phyloP scores from a whole-genome alignment of 2,329 filamentous ascomycete genomes.

The Penicillium polonicum region DNA sequence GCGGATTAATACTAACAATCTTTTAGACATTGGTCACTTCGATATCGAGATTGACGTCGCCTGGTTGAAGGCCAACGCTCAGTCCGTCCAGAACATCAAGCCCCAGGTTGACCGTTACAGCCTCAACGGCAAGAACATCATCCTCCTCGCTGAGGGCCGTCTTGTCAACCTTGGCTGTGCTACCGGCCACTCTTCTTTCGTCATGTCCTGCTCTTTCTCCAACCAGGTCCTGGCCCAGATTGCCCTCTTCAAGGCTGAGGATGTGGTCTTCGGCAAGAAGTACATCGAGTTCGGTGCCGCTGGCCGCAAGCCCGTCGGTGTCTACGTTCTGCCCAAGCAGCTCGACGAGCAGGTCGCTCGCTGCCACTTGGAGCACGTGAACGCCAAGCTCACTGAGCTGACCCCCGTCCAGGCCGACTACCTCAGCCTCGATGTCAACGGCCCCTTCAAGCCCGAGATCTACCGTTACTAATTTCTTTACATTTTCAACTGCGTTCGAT shows the following conservation, averaged over 20 bases:
- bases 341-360: conserved; percentile 97
- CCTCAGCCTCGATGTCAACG: conserved; percentile 78
- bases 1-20: not conserved
- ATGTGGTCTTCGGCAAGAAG: conserved; percentile 85
- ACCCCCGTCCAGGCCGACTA: conserved; percentile 88
- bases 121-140: conserved; percentile 95
- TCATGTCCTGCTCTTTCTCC: conserved; percentile 99
- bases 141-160: conserved; percentile 96
- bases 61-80: conserved; percentile 97
- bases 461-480: conserved; percentile 64
- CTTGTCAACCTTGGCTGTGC: conserved; percentile 99
- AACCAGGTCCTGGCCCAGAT: conserved; percentile 99
- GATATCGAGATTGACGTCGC: conserved; percentile 99
- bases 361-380: conserved; percentile 89
- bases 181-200: conserved; percentile 98
- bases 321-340: conserved; percentile 98
- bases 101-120: conserved; percentile 98
- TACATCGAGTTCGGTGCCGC: conserved; percentile 94
- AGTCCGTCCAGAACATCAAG: conserved; percentile 97
- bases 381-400: conserved; percentile 88
- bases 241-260: conserved; percentile 90
- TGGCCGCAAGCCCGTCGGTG: conserved; percentile 84
- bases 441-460: conserved; percentile 88
- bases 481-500: conserved; percentile 31
- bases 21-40: conserved; percentile 87